phyloP scores from a whole-genome alignment of 2,329 filamentous ascomycete genomes.

The Aspergillus floridensis region DNA sequence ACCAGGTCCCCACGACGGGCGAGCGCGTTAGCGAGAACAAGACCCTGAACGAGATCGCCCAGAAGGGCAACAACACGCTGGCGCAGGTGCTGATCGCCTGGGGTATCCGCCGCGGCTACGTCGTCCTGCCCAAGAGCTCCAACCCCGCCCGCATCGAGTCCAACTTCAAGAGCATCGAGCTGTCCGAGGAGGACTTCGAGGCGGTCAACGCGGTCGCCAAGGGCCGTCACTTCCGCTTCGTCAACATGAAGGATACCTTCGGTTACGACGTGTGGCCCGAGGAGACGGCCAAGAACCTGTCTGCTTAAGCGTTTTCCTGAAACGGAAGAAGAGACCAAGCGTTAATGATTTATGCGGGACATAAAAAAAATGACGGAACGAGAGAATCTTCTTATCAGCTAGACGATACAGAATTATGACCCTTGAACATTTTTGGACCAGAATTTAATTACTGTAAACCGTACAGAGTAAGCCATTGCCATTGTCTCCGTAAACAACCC shows the following conservation, averaged over 20 bases:
- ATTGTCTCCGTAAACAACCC: too few relatives aligned
- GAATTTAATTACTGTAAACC: too few relatives aligned
- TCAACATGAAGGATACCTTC: conserved; percentile 81
- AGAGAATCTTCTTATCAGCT: neutral
- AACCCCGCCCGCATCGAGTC: conserved; percentile 65
- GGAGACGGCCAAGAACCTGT: conserved; percentile 44
- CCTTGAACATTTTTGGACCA: neutral
- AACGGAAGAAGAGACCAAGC: neutral
- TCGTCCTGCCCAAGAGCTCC: conserved; percentile 68
- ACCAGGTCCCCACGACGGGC: conserved; percentile 66
- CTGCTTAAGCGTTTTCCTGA: conserved; percentile 20
- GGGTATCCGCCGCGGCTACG: conserved; percentile 64
- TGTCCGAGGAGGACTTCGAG: conserved; percentile 57
- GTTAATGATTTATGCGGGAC: conserved; percentile 19
- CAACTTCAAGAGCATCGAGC: conserved; percentile 63
- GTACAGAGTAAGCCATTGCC: too few relatives aligned
- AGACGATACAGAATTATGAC: neutral
- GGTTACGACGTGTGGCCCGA: conserved; percentile 70
- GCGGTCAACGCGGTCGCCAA: conserved; percentile 63
- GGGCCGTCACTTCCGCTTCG: conserved; percentile 67
- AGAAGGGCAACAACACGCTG: conserved; percentile 57
- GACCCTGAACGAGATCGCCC: conserved; percentile 57
- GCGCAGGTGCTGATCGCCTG: conserved; percentile 64
- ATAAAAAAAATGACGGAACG: conserved; percentile 12
- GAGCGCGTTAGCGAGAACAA: conserved; percentile 63